Conservation (phyloP, 169 alveolate species). For the Theileria parva region DNA sequence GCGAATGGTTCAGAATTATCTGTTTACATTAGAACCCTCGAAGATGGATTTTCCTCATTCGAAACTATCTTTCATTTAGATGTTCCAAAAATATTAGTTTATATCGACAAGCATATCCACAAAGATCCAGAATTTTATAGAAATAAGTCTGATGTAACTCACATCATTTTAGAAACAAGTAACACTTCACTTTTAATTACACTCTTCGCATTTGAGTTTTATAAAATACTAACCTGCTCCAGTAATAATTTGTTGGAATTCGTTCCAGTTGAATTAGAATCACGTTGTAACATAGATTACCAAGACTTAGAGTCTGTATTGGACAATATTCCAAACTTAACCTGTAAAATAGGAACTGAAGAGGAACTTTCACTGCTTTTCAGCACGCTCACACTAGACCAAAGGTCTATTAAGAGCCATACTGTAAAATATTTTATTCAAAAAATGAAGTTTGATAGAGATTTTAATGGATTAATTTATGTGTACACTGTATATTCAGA, state of each 20-base stretch:
- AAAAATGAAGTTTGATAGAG: neutral
- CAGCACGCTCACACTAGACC: neutral
- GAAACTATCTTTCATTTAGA: neutral
- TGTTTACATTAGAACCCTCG: neutral
- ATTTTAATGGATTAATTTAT: neutral
- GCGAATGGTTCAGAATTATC: neutral
- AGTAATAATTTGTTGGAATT: neutral
- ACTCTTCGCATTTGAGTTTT: neutral
- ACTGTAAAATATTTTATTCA: neutral
- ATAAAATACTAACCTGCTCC: neutral
- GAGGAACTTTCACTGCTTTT: neutral
- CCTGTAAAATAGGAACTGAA: neutral
- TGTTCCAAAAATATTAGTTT: neutral
- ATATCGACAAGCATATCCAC: neutral
- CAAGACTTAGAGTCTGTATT: neutral
- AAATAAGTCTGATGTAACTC: neutral
- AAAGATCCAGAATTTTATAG: neutral
- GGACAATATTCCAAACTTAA: neutral
- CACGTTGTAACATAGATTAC: neutral
- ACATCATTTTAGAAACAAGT: neutral
- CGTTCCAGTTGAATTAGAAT: neutral
- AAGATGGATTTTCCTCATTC: neutral
- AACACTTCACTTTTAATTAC: neutral
- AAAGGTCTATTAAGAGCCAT: neutral
- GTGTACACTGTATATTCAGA: neutral